phyloP scores from a whole-genome alignment of 2,329 filamentous ascomycete species.

The Pestalotiopsis sp. region DNA sequence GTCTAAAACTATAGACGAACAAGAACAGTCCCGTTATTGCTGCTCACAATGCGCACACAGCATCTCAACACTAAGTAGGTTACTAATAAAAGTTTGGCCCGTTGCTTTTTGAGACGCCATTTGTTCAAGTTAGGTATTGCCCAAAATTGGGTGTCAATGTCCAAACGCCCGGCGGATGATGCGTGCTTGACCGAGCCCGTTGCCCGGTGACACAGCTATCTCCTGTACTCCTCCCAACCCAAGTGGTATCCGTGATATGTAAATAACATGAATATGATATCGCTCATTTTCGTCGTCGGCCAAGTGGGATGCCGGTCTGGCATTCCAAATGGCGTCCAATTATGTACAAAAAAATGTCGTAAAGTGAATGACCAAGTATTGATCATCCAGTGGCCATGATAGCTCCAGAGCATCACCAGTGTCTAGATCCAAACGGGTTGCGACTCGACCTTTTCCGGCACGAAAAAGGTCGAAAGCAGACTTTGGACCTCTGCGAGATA shows the following conservation, averaged over 20 bases:
- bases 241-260: slow-evolving; percentile 9
- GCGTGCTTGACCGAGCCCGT: neutral
- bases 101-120: neutral
- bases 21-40: neutral
- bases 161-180: slow-evolving; percentile 3
- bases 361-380: slow-evolving; percentile 14
- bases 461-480: slow-evolving; percentile 64
- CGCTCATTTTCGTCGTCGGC: slow-evolving; percentile 1
- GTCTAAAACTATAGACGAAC: slow-evolving; percentile 1
- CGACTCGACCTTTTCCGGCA: slow-evolving; percentile 28
- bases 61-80: neutral
- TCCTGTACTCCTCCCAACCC: neutral
- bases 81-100: neutral
- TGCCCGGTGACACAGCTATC: neutral
- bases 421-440: slow-evolving; percentile 50
- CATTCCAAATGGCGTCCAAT: slow-evolving; percentile 18
- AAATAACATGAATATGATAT: slow-evolving; percentile 5
- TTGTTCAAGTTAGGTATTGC: neutral
- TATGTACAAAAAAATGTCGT: slow-evolving; percentile 34
- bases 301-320: neutral
- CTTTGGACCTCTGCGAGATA: slow-evolving; percentile 80
- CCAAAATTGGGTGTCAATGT: neutral
- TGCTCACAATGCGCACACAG: neutral
- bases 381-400: slow-evolving; percentile 1
- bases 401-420: slow-evolving; percentile 2